A percentile compares a stretch with the other conserved stretches of the same genome.
Evolutionary conservation across 495 filamentous ascomycete genomes (phyloP).

Genomic region (Viridothelium virens): DNA sequence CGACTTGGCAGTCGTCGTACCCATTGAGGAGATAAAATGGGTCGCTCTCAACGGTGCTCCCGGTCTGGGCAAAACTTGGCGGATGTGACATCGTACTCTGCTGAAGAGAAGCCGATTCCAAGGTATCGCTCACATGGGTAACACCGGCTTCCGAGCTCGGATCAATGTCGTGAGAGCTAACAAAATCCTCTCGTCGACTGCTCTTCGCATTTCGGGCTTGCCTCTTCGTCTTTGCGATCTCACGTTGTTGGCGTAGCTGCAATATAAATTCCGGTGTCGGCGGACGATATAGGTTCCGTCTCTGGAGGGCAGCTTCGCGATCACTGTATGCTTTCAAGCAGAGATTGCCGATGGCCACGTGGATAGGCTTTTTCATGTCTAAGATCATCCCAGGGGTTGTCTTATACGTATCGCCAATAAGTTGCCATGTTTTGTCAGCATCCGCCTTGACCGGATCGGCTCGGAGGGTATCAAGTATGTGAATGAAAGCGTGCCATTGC

Average conservation of each 20-base stretch:
- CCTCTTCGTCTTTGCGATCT: slow-evolving; percentile 23
- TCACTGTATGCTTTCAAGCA: slow-evolving; percentile 34
- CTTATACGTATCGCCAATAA: slow-evolving; percentile 22
- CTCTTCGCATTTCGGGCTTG: slow-evolving; percentile 60
- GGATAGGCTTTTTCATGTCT: slow-evolving; percentile 28
- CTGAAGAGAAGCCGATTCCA: slow-evolving; percentile 18
- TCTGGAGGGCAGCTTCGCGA: slow-evolving; percentile 21
- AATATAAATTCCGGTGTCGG: slow-evolving; percentile 24
- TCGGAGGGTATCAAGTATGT: slow-evolving; percentile 26
- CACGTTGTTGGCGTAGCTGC: slow-evolving; percentile 26
- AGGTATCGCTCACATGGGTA: background rate
- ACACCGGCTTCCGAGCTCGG: slow-evolving; percentile 14
- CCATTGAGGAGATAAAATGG: slow-evolving; percentile 17
- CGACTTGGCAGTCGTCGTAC: slow-evolving; percentile 18
- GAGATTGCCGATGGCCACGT: slow-evolving; percentile 31
- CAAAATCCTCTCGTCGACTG: slow-evolving; percentile 54
- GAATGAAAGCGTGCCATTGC: slow-evolving; percentile 31
- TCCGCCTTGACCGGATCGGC: slow-evolving; percentile 22
- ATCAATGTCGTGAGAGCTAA: slow-evolving; percentile 8
- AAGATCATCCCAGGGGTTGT: slow-evolving; percentile 29
- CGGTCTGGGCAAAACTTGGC: slow-evolving; percentile 17
- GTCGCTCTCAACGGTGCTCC: background rate
- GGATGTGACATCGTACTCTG: slow-evolving; percentile 15
- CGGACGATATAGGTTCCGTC: background rate
- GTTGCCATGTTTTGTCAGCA: slow-evolving; percentile 28